A percentile compares a stretch with the other conserved stretches of the same genome.
Evolutionary conservation across 202 grass and related monocot genomes (phyloP).

Genomic region (Cymbopogon flexuosus): DNA sequence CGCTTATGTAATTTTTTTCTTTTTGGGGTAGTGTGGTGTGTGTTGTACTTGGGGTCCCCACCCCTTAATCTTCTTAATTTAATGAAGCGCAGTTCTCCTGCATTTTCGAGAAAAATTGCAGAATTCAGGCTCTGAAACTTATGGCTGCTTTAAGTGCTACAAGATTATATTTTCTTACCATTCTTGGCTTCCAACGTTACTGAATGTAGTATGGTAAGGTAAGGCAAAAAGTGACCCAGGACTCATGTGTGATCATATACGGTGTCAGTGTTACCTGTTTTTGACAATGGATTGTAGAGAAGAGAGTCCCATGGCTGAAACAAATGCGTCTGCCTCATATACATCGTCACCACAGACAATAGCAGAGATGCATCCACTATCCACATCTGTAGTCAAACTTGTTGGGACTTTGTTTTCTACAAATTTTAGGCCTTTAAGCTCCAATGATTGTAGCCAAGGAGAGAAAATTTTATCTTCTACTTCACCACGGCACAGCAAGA

Average conservation of each 20-base stretch:
- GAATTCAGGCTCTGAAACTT: constrained; percentile 10
- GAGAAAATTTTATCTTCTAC: constrained; percentile 60
- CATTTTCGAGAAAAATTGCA: too few species aligned
- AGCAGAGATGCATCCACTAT: constrained; percentile 53
- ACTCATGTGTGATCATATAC: background rate
- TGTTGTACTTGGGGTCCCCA: too few species aligned
- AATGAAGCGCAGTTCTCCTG: too few species aligned
- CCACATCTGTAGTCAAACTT: constrained; percentile 46
- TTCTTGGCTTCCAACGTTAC: background rate
- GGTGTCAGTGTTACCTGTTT: constrained; percentile 45
- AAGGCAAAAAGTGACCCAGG: background rate
- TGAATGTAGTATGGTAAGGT: background rate
- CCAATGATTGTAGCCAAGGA: constrained; percentile 73
- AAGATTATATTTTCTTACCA: background rate
- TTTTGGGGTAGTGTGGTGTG: too few species aligned
- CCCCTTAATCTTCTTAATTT: too few species aligned
- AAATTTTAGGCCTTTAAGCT: constrained; percentile 64
- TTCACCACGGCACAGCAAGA: constrained; percentile 52
- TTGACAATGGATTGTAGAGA: constrained; percentile 58
- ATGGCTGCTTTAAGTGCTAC: background rate
- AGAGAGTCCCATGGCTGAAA: constrained; percentile 64
- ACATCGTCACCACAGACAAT: constrained; percentile 57
- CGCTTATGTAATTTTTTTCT: too few species aligned
- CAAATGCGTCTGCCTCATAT: constrained; percentile 75
- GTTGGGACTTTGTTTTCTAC: constrained; percentile 45